Percentiles rank a stretch among this genome's conserved stretches.
phyloP scores from a whole-genome alignment of 768 basidiomycete species.

The Mycena vulgaris region DNA sequence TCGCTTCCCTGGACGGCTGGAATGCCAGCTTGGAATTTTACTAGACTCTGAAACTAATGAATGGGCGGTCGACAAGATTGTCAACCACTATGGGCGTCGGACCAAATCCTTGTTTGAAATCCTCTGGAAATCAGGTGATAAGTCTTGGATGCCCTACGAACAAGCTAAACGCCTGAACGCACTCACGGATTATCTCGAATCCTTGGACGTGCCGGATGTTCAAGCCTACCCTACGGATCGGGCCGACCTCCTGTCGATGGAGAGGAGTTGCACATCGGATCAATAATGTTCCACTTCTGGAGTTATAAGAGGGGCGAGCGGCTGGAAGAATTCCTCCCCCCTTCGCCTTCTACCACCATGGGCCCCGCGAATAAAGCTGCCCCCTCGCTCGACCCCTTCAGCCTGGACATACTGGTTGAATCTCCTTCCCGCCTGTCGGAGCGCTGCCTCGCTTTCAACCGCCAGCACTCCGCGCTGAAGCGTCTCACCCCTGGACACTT shows the following conservation, averaged over 20 bases:
- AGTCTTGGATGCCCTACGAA: conserved; percentile 49
- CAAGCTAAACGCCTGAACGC: conserved; percentile 42
- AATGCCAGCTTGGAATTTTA: background rate
- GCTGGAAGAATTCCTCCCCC: too few species aligned
- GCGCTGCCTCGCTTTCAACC: too few species aligned
- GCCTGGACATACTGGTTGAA: too few species aligned
- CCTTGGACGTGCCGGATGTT: background rate
- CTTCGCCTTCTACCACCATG: too few species aligned
- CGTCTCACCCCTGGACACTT: too few species aligned
- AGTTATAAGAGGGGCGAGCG: too few species aligned
- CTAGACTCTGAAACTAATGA: background rate
- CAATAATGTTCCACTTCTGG: background rate
- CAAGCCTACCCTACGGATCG: background rate
- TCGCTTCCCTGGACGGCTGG: background rate
- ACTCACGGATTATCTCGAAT: conserved; percentile 40
- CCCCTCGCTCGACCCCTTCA: too few species aligned
- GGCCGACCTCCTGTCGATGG: background rate
- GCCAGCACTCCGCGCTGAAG: too few species aligned
- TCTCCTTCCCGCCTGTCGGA: too few species aligned
- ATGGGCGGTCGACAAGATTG: conserved; percentile 48
- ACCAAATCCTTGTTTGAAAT: conserved; percentile 43
- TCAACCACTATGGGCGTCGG: conserved; percentile 39
- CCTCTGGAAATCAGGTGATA: conserved; percentile 48
- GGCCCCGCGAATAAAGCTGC: too few species aligned
- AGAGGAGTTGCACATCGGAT: background rate